These are phyloP conservation scores for Syncephalastrum racemosum DNA, from an alignment of 371 early-diverging fungal species.

Conservation along the genomic window DNA sequence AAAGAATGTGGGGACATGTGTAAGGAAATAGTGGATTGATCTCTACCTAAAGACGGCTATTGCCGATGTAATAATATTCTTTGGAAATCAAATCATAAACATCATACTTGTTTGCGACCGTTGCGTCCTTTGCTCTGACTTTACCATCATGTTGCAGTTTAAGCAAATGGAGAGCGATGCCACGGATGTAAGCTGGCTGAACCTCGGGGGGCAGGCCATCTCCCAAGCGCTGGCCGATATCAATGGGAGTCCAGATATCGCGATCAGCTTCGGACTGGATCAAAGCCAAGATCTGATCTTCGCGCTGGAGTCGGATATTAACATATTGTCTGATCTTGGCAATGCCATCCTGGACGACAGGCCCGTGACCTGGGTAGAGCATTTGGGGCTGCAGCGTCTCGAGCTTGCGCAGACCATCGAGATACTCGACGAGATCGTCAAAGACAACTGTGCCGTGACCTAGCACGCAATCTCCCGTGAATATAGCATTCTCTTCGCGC, in stretches of 20 bases:
- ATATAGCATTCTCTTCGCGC: conserved; percentile 71
- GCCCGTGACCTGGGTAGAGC: conserved; percentile 64
- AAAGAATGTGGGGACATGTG: no score
- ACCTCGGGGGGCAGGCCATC: conserved; percentile 4
- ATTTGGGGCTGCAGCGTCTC: conserved; percentile 21
- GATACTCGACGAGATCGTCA: conserved; percentile 64
- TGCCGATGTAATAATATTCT: conserved; percentile 13
- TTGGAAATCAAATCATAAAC: conserved; percentile 15
- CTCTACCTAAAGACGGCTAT: conserved; percentile 10
- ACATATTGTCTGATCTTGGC: conserved; percentile 29
- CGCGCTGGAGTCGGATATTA: conserved; percentile 20
- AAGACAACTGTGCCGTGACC: conserved; percentile 85
- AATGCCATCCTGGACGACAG: conserved; percentile 24
- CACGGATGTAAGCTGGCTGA: conserved; percentile 19
- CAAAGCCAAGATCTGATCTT: conserved; percentile 28
- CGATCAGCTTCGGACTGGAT: conserved; percentile 17
- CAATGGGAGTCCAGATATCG: conserved; percentile 20
- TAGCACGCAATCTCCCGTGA: conserved; percentile 83
- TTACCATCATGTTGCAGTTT: conserved; percentile 21
- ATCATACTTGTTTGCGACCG: conserved; percentile 1
- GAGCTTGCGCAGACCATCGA: conserved; percentile 57
- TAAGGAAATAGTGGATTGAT: no score
- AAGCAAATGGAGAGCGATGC: conserved; percentile 20
- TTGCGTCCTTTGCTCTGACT: conserved; percentile 5
- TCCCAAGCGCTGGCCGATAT: conserved; percentile 12